Percentiles rank a stretch among this genome's conserved stretches.
phyloP scores from a whole-genome alignment of 352 stramenopile species.

The Globisporangium nunn region DNA sequence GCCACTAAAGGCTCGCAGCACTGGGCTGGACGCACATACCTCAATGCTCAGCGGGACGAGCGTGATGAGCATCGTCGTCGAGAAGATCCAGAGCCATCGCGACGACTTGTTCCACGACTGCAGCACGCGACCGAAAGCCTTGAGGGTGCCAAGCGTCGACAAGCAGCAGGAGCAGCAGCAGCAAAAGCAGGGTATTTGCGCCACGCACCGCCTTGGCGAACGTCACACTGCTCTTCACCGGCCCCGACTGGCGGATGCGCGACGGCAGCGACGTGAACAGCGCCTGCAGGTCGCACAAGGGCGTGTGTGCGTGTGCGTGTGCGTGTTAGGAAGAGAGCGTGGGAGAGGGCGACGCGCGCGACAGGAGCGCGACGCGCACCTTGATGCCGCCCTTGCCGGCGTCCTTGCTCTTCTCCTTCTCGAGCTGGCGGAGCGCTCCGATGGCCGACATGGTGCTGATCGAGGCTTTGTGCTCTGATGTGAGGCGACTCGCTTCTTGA shows the following conservation, averaged over 20 bases:
- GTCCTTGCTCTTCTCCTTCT: conserved; percentile 79
- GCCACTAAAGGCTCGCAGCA: neutral
- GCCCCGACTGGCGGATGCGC: conserved; percentile 55
- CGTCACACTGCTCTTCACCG: conserved; percentile 49
- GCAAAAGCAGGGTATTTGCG: too few species aligned
- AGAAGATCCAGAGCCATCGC: conserved; percentile 76
- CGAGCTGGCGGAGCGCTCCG: conserved; percentile 69
- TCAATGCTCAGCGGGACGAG: conserved; percentile 83
- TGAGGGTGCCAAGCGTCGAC: neutral
- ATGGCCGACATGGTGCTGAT: conserved; percentile 68
- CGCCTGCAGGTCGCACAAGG: conserved; percentile 16
- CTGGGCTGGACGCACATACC: conserved; percentile 19
- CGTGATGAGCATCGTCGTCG: conserved; percentile 79
- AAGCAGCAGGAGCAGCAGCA: neutral
- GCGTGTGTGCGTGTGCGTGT: neutral
- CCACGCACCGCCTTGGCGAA: conserved; percentile 42
- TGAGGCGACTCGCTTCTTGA: too few species aligned
- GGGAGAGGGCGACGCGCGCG: neutral
- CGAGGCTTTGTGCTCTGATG: too few species aligned
- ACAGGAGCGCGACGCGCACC: conserved; percentile 17
- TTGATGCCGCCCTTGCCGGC: conserved; percentile 49
- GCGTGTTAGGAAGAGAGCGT: neutral
- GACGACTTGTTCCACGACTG: conserved; percentile 52
- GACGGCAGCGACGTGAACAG: conserved; percentile 67
- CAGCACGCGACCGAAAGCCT: conserved; percentile 4